These are phyloP conservation scores for Cutaneotrichosporon mucoides DNA, from an alignment of 1,284 basidiomycete species.

Conservation along the genomic window DNA sequence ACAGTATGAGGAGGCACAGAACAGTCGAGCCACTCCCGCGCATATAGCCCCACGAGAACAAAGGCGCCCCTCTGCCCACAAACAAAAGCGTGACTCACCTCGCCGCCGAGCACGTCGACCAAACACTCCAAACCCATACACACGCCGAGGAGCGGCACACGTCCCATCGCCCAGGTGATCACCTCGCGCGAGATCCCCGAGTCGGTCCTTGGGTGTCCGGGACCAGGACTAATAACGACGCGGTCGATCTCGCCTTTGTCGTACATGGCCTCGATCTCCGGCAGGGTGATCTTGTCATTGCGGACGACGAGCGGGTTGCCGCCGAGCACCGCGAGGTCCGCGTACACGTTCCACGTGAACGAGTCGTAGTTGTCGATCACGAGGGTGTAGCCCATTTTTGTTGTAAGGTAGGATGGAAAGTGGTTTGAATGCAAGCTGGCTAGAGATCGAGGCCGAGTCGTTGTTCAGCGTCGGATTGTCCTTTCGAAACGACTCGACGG, in stretches of 20 bases:
- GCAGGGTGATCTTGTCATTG: constrained; percentile 77
- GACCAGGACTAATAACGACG: constrained; percentile 93
- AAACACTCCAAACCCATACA: constrained; percentile 98
- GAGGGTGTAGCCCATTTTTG: constrained; percentile 51
- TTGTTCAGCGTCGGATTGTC: no score
- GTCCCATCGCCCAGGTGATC: constrained; percentile 84
- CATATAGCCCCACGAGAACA: no score
- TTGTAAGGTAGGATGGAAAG: no score
- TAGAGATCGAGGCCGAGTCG: no score
- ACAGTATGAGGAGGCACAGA: no score
- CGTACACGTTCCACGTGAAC: constrained; percentile 94
- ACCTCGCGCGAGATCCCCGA: constrained; percentile 87
- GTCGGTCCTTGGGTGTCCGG: constrained; percentile 89
- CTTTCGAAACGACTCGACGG: no score
- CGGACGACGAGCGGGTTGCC: constrained; percentile 83
- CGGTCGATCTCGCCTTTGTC: constrained; percentile 61
- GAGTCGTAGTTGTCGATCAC: constrained; percentile 96
- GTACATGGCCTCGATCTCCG: constrained; percentile 58
- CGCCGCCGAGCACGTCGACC: constrained; percentile 81
- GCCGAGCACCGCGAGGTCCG: constrained; percentile 77
- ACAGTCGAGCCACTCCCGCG: no score
- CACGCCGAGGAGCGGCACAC: constrained; percentile 89
- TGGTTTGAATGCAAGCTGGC: no score
- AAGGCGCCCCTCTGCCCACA: no score
- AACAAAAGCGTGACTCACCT: constrained; percentile 60